A percentile compares a stretch with the other conserved stretches of the same genome.
Conservation (phyloP, 148 eudicot genomes). For the Dysphania ambrosioides region DNA sequence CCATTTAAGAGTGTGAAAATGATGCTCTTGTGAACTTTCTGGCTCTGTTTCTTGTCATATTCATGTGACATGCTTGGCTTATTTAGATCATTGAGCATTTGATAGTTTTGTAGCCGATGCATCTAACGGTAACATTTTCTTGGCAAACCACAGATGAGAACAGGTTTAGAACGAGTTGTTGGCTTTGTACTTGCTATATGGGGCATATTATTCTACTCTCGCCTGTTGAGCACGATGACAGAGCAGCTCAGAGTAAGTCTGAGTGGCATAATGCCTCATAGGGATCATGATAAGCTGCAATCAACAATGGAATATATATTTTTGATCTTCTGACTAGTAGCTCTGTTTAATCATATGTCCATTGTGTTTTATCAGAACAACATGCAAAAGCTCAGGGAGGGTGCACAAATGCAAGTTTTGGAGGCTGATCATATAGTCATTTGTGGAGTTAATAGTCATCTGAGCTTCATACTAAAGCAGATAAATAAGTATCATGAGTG, state of each 20-base stretch:
- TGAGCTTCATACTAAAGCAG: constrained; percentile 79
- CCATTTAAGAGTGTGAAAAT: constrained; percentile 67
- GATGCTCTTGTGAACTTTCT: constrained; percentile 25
- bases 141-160: constrained; percentile 61
- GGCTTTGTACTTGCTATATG: constrained; percentile 97
- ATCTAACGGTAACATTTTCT: background rate
- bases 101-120: background rate
- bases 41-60: constrained; percentile 22
- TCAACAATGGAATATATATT: constrained; percentile 19
- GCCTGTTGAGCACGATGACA: constrained; percentile 95
- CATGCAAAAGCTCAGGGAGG: constrained; percentile 93
- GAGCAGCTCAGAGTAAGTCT: constrained; percentile 92
- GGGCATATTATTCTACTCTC: constrained; percentile 97
- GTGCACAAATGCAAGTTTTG: constrained; percentile 89
- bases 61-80: constrained; percentile 21
- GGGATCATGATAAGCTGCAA: background rate
- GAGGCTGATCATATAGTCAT: constrained; percentile 92
- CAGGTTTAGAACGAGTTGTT: constrained; percentile 75
- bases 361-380: constrained; percentile 52
- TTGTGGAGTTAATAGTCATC: constrained; percentile 90
- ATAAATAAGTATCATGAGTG: constrained; percentile 84
- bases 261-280: constrained; percentile 6
- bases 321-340: constrained; percentile 16
- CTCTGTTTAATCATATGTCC: constrained; percentile 4
- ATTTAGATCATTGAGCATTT: background rate